Percentiles rank a stretch among this genome's conserved stretches.
Conservation (phyloP, 2,329 filamentous ascomycete genomes). For the Talaromyces verruculosus region DNA sequence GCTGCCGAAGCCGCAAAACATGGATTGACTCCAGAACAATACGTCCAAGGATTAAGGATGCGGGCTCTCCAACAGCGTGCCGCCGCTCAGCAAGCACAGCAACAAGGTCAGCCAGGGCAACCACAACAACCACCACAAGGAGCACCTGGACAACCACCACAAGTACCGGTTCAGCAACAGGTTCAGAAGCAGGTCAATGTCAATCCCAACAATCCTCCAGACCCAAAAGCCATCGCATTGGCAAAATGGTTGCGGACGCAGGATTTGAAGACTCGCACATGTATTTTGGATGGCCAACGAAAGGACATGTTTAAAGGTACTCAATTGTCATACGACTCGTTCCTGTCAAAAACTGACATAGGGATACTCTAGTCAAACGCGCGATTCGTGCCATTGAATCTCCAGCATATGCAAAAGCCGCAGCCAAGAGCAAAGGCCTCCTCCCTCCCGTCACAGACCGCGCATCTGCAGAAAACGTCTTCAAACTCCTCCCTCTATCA, state of each 20-base stretch:
- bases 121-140: slow-evolving; percentile 25
- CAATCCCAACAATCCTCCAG: slow-evolving; percentile 63
- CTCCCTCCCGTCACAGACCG: slow-evolving; percentile 87
- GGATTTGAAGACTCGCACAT: slow-evolving; percentile 83
- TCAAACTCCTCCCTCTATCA: slow-evolving; percentile 92
- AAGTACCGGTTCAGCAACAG: slow-evolving; percentile 30
- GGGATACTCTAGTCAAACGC: slow-evolving; percentile 72
- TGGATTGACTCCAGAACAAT: slow-evolving; percentile 53
- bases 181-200: slow-evolving; percentile 50
- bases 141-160: slow-evolving; percentile 22
- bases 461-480: slow-evolving; percentile 83
- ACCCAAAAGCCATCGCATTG: slow-evolving; percentile 82
- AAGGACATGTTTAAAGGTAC: slow-evolving; percentile 97
- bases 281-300: slow-evolving; percentile 90
- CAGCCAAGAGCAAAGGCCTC: slow-evolving; percentile 78
- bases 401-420: slow-evolving; percentile 82
- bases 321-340: not conserved
- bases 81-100: slow-evolving; percentile 33
- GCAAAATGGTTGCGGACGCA: slow-evolving; percentile 84
- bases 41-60: slow-evolving; percentile 46
- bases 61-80: slow-evolving; percentile 49
- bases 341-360: not conserved
- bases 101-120: slow-evolving; percentile 19
- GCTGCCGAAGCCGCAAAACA: slow-evolving; percentile 52
- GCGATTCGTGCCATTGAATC: slow-evolving; percentile 88